phyloP scores from a whole-genome alignment of 202 grass and related monocot species.

The Dendrocalamus latiflorus region DNA sequence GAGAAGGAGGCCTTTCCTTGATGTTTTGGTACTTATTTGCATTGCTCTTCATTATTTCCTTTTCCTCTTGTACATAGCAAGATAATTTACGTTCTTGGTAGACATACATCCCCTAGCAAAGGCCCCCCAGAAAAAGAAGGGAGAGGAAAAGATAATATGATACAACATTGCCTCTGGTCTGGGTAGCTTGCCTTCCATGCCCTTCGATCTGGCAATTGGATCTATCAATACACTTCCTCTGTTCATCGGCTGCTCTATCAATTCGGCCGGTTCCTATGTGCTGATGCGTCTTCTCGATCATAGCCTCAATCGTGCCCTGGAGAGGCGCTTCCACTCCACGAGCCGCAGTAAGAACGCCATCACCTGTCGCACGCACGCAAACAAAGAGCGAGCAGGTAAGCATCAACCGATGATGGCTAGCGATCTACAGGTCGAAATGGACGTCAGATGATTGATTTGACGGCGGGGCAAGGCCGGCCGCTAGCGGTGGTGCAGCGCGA shows the following conservation, averaged over 20 bases:
- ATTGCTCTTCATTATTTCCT: conserved; percentile 10
- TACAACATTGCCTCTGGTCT: background rate
- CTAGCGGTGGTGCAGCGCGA: background rate
- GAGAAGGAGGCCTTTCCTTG: background rate
- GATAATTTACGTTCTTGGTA: conserved; percentile 23
- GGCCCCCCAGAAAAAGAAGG: background rate
- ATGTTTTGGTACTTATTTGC: background rate
- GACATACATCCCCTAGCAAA: background rate
- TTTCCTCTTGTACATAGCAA: background rate
- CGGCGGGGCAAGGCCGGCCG: background rate
- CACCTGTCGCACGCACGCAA: conserved; percentile 32
- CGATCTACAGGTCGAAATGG: background rate
- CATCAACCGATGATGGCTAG: background rate
- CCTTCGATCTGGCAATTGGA: background rate
- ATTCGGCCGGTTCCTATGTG: background rate
- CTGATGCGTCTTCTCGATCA: background rate
- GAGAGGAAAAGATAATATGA: background rate
- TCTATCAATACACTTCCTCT: background rate
- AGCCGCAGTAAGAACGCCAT: conserved; percentile 84
- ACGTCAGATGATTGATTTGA: background rate
- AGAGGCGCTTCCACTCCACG: conserved; percentile 76
- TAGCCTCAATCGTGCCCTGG: background rate
- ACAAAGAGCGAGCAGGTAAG: background rate
- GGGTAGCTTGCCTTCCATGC: background rate
- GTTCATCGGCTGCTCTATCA: background rate